These are phyloP conservation scores for Ogataea zsoltii DNA, from an alignment of 805 yeast genomes.

Conservation along the genomic window DNA sequence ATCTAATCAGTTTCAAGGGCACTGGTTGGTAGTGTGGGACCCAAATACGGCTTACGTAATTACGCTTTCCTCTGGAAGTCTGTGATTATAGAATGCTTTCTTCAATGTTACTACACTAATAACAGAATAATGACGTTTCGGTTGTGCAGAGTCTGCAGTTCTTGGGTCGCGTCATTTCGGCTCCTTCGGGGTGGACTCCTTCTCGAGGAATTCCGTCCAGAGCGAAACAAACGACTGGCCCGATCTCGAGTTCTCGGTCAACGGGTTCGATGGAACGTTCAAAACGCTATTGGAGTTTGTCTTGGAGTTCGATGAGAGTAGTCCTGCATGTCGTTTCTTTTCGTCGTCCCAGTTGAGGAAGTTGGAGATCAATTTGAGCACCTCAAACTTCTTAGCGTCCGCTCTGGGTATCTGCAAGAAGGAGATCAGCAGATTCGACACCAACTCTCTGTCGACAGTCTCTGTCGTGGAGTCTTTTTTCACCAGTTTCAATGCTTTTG, in stretches of 20 bases:
- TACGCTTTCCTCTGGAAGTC: no score
- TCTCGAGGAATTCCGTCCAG: constrained; percentile 81
- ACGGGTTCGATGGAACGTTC: constrained; percentile 25
- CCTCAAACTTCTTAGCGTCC: constrained; percentile 93
- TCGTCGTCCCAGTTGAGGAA: constrained; percentile 87
- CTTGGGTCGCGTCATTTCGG: neutral
- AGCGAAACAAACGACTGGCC: constrained; percentile 56
- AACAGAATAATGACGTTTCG: neutral
- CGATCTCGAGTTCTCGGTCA: constrained; percentile 31
- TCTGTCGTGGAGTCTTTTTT: constrained; percentile 76
- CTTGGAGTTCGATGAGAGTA: constrained; percentile 36
- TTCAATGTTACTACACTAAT: no score
- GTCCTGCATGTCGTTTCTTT: constrained; percentile 74
- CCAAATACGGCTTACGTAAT: no score
- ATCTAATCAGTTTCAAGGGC: no score
- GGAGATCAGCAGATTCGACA: constrained; percentile 81
- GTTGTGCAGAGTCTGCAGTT: neutral
- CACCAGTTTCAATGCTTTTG: constrained; percentile 86
- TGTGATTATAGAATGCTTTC: no score
- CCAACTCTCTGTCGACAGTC: constrained; percentile 82
- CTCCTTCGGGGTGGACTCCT: constrained; percentile 51
- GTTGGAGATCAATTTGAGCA: constrained; percentile 77
- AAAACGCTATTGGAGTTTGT: constrained; percentile 35
- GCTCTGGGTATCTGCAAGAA: constrained; percentile 88
- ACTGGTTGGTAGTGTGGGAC: no score